Conservation (phyloP, 2,329 filamentous ascomycete species). For the Neofusicoccum parvum region DNA sequence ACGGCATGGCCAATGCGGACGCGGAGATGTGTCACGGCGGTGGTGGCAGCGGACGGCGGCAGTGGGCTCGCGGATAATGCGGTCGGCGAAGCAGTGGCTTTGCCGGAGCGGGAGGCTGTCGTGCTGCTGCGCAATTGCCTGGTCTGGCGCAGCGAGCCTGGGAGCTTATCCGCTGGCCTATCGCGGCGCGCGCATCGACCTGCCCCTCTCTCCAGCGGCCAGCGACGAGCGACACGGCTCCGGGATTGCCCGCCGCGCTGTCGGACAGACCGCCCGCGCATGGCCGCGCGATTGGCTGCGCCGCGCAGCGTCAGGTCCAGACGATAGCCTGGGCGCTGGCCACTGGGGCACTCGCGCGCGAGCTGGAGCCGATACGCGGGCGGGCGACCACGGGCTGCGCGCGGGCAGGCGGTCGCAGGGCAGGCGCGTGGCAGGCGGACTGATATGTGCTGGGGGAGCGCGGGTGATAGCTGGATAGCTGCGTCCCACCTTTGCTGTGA, state of each 20-base stretch:
- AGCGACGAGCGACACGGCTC: neutral
- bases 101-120: neutral
- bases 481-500: too few relatives aligned
- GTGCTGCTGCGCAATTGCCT: neutral
- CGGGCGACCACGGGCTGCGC: neutral
- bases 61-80: neutral
- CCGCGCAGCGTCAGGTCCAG: neutral
- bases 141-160: neutral
- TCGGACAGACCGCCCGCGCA: neutral
- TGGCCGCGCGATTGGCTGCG: neutral
- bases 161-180: slow-evolving; percentile 8
- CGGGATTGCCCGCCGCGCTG: slow-evolving; percentile 4
- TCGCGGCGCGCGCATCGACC: neutral
- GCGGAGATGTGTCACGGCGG: neutral
- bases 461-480: too few relatives aligned
- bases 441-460: neutral
- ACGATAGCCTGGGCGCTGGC: neutral
- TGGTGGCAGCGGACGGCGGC: neutral
- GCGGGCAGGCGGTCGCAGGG: neutral
- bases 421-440: too few relatives aligned
- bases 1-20: neutral
- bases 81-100: neutral
- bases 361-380: neutral
- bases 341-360: neutral
- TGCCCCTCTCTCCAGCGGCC: neutral